phyloP scores from a whole-genome alignment of 2,329 filamentous ascomycete species.

The Colletotrichum gloeosporioides region DNA sequence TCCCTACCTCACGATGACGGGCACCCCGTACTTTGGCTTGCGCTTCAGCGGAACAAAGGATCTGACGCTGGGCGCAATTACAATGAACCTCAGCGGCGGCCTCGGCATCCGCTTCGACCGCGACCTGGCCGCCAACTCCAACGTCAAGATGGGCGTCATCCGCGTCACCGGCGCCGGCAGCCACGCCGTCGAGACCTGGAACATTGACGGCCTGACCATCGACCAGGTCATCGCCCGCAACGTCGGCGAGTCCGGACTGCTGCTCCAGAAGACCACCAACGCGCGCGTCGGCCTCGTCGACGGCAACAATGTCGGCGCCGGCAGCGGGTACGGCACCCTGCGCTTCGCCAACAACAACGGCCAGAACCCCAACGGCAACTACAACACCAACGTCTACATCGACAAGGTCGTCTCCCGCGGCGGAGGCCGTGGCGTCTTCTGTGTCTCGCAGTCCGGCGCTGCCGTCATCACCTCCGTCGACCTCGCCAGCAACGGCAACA shows the following conservation, averaged over 20 bases:
- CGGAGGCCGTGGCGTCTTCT: conserved; percentile 62
- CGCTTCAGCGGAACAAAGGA: conserved; percentile 58
- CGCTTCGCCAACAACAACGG: conserved; percentile 64
- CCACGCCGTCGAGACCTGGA: conserved; percentile 65
- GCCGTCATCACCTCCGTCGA: conserved; percentile 54
- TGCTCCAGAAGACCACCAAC: conserved; percentile 59
- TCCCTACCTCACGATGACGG: conserved; percentile 62
- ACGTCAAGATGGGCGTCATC: conserved; percentile 59
- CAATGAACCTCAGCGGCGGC: conserved; percentile 58
- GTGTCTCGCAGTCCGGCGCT: conserved; percentile 61
- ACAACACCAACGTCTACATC: conserved; percentile 57
- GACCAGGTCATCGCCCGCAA: conserved; percentile 57
- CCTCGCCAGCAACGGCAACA: conserved; percentile 58
- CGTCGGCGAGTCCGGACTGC: conserved; percentile 61
- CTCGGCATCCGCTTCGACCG: conserved; percentile 64
- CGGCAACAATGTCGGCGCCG: conserved; percentile 57
- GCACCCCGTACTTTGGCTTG: conserved; percentile 62
- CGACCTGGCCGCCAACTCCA: conserved; percentile 55
- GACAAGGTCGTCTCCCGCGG: conserved; percentile 60
- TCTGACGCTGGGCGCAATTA: conserved; percentile 56
- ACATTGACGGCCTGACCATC: conserved; percentile 60
- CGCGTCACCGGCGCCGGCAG: conserved; percentile 57
- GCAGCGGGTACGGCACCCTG: conserved; percentile 60
- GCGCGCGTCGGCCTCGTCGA: conserved; percentile 59
- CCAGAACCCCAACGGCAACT: conserved; percentile 49